Percentiles rank a stretch among this genome's conserved stretches.
phyloP scores from a whole-genome alignment of 495 filamentous ascomycete genomes.

The Chaetomium cochliodes region DNA sequence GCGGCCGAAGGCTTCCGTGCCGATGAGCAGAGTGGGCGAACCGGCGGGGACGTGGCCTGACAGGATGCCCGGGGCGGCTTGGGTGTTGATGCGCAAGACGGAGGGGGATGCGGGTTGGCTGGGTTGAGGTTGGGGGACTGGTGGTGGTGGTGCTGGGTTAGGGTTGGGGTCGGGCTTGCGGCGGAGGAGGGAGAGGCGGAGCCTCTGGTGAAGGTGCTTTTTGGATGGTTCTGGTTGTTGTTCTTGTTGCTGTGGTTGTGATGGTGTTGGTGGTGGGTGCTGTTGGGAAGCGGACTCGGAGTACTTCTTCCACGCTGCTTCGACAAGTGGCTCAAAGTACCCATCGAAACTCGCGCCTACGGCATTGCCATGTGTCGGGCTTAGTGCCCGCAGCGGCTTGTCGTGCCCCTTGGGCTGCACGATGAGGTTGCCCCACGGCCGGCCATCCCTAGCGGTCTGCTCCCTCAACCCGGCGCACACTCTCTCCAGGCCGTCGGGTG shows the following conservation, averaged over 20 bases:
- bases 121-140: not conserved
- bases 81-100: constrained; percentile 42
- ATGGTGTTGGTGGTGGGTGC: no score
- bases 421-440: constrained; percentile 68
- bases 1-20: constrained; percentile 52
- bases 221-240: constrained; percentile 8
- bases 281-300: not conserved
- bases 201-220: not conserved
- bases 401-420: constrained; percentile 50
- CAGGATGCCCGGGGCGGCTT: constrained; percentile 38
- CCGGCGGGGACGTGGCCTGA: constrained; percentile 24
- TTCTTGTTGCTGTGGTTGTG: not conserved
- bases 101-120: not conserved
- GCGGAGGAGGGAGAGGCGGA: not conserved
- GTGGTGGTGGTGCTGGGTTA: not conserved
- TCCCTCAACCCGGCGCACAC: constrained; percentile 54
- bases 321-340: constrained; percentile 66
- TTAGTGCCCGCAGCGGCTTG: constrained; percentile 54
- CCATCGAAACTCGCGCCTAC: constrained; percentile 57
- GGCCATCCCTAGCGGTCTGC: constrained; percentile 56
- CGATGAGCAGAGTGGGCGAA: constrained; percentile 35
- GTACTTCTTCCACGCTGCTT: constrained; percentile 56
- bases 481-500: constrained; percentile 56
- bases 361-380: constrained; percentile 62
- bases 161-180: constrained; percentile 3